Evolutionary conservation across 805 yeast genomes (phyloP), one percentile per base, ranked within the genome.

Genomic region (Kurtzmaniella fragi): DNA sequence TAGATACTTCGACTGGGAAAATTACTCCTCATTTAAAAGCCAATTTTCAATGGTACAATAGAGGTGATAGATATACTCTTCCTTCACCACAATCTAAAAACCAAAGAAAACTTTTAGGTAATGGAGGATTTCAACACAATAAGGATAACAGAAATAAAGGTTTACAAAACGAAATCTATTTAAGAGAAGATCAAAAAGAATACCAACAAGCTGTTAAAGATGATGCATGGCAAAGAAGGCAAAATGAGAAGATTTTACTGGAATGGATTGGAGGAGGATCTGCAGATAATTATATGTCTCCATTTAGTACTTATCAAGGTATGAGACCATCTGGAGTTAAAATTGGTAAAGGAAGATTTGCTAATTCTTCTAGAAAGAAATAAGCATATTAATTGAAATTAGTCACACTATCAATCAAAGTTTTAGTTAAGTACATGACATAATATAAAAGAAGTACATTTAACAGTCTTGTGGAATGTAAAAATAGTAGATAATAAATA

Each of bases 181-280:
- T 89, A 41, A 78, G 95, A 51, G 98, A 86, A 60, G 99, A 93
- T 63, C 97, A 93, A 67, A 86, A 84, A 53, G 99, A 93, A 61
- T 93, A 93, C 60, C 78, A 79, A 47, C 81, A 84, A 59, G 95
- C 96, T 1, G 57, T 91, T 43, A 89, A 89, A 57, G 82, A 86
- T 52, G 95, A 90, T 39, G 81, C 82, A 32, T 88, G 96, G 95
- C 83, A 81, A 50, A 77, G 85, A 53, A 75, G 85, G 52, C 84
- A 86, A 52, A 87, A 86, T 52, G 97, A 90, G 53, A 90, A 90
- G 59, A 70, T 84, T 41, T 66, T 89, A 46, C 81, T 83, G 49
- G 88, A 87, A 52, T 93, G 95, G 83, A 81, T 90, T 37, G 96
- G 97, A 13, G 95, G 95, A n/a, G 93, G 93, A 5, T 80, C 89